Evolutionary conservation across 164 flowering plant genomes (phyloP), one percentile per base, ranked within the genome.

Genomic region (Taxillus chinensis): DNA sequence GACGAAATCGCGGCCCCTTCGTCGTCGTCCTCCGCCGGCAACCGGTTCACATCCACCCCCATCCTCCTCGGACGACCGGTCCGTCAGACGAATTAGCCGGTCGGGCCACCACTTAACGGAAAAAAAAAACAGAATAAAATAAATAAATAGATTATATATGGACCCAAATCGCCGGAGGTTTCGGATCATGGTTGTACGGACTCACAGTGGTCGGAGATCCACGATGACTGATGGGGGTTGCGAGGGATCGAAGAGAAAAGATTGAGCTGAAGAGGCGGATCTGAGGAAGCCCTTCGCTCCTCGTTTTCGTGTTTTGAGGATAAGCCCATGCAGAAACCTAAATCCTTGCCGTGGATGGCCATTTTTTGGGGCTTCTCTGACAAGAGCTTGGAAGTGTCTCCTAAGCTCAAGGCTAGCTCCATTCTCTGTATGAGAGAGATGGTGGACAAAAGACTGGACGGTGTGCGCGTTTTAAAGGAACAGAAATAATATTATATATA

Each of bases 361-460:
- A 62, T 61, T 48, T 60, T 79, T 8, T 60, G 62, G 12, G 67
- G 41, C 5, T 71, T 82, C 50, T 77, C 80, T 45, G 74, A 60
- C 40, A 81, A 71, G n/a, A 80, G 61, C 64, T 71, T 77, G 1
- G 87, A 70, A 12, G 72, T 40, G 39, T 78, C 84, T 9, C 90
- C 87, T 11, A 83, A 71, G 63, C 82, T 82, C 69, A 86, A 65
- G 61, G 80, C 91, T 45, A 86, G 71, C 80, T 86, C 88, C 91
- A 86, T 83, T n/a, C 14, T 27, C 1, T 27, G 27, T 27, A 27
- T 27, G 27, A 27, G 27, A 27, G 27, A 27, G 27, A 27, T 27
- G 27, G 27, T 27, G 27, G 27, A 27, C 27, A 2, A 2, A 27
- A 27, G 27, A 27, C 27, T 27, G 27, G 27, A 27, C 27, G 27